Percentiles rank a stretch among this genome's conserved stretches.
These are phyloP conservation scores for Ceratobasidium sp. DNA, from an alignment of 1,284 basidiomycete genomes.

Conservation along the genomic window DNA sequence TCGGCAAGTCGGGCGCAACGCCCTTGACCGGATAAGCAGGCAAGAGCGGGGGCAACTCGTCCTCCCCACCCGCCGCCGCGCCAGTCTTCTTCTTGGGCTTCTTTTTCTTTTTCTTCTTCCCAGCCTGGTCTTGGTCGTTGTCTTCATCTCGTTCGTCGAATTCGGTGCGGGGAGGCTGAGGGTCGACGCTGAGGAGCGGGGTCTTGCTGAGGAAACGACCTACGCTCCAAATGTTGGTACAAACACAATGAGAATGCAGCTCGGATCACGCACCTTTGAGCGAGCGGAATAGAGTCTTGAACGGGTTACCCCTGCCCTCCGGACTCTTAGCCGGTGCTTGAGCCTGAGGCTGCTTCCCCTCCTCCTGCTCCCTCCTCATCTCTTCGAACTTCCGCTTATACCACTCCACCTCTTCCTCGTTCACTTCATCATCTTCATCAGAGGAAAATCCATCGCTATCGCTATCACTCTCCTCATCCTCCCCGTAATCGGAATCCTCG, in stretches of 20 bases:
- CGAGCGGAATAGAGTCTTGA: slow-evolving; percentile 31
- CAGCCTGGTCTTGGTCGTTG: slow-evolving; percentile 4
- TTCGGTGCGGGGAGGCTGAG: slow-evolving; percentile 3
- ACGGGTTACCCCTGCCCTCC: slow-evolving; percentile 10
- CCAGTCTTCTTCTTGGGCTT: slow-evolving; percentile 47
- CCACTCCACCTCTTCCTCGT: neutral
- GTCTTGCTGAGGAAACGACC: slow-evolving; percentile 40
- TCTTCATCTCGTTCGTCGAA: slow-evolving; percentile 36
- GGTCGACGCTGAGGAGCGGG: slow-evolving; percentile 34
- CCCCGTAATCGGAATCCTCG: slow-evolving; percentile 9
- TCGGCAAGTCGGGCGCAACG: slow-evolving; percentile 18
- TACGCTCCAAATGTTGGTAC: neutral
- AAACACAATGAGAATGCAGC: neutral
- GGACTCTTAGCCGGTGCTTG: slow-evolving; percentile 19
- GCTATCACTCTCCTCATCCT: neutral
- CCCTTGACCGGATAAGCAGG: slow-evolving; percentile 23
- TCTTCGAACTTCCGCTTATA: neutral
- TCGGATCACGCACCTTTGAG: slow-evolving; percentile 22
- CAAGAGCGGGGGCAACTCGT: slow-evolving; percentile 17
- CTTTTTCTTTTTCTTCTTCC: slow-evolving; percentile 34
- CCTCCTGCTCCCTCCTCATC: slow-evolving; percentile 8
- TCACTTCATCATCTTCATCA: slow-evolving; percentile 1
- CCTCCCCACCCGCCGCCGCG: slow-evolving; percentile 25
- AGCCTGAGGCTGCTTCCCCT: neutral
- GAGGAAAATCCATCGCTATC: slow-evolving; percentile 19